A percentile compares a stretch with the other conserved stretches of the same genome.
Conservation (phyloP, 352 stramenopile genomes). For the Phytophthora ohioensis region DNA sequence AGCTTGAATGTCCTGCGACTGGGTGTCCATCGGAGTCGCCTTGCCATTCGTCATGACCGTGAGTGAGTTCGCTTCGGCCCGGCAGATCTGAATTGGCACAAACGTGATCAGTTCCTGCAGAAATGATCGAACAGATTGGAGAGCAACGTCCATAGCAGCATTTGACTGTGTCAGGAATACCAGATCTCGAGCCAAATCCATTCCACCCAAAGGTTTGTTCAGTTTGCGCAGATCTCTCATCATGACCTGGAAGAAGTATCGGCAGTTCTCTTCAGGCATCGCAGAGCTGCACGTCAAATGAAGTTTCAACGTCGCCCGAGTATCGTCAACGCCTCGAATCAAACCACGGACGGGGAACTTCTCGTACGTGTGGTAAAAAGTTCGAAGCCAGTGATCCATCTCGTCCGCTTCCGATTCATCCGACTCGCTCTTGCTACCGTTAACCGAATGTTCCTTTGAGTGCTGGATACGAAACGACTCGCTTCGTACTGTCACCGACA, state of each 20-base stretch:
- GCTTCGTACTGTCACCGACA: conserved; percentile 55
- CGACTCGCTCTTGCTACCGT: conserved; percentile 20
- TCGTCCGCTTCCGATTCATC: conserved; percentile 21
- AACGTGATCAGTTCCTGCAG: conserved; percentile 62
- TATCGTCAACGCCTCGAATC: conserved; percentile 43
- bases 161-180: conserved; percentile 15
- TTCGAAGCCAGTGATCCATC: conserved; percentile 35
- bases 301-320: conserved; percentile 28
- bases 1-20: conserved; percentile 37
- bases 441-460: conserved; percentile 33
- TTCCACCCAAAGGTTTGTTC: conserved; percentile 62
- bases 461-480: conserved; percentile 66
- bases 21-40: conserved; percentile 15
- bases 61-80: conserved; percentile 66
- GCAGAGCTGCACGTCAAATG: conserved; percentile 31
- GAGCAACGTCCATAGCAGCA: conserved; percentile 2
- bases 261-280: conserved; percentile 25
- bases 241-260: conserved; percentile 40
- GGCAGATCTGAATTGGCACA: conserved; percentile 81
- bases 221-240: conserved; percentile 63
- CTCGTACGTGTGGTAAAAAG: conserved; percentile 45
- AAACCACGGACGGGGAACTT: conserved; percentile 45
- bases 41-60: conserved; percentile 65
- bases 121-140: conserved; percentile 22
- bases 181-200: conserved; percentile 44